Percentiles rank a stretch among this genome's conserved stretches.
Evolutionary conservation across 257 asterid species (phyloP).

Genomic region (Galeopsis tetrahit): DNA sequence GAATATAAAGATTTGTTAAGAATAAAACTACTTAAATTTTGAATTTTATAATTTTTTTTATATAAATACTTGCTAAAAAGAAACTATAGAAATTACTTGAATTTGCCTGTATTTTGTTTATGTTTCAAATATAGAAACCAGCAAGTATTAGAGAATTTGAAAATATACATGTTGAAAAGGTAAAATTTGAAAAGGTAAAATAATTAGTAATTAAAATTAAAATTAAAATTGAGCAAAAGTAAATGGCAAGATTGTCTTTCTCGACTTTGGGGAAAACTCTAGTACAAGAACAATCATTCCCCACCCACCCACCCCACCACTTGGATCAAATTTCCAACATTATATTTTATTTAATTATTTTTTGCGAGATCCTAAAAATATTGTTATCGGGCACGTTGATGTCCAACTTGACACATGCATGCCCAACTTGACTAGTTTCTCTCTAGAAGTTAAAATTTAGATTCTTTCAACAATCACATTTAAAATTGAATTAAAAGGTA

Average conservation of each 20-base stretch:
- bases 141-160: too few relatives aligned
- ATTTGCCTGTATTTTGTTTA: too few relatives aligned
- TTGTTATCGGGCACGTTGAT: conserved; percentile 1
- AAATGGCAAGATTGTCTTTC: not conserved
- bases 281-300: conserved; percentile 9
- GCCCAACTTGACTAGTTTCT: not conserved
- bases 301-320: not conserved
- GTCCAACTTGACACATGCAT: conserved; percentile 29
- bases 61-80: too few relatives aligned
- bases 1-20: too few relatives aligned
- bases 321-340: not conserved
- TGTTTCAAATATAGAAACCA: too few relatives aligned
- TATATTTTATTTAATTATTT: not conserved
- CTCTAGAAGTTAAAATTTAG: conserved; percentile 15
- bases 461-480: not conserved
- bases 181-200: not conserved
- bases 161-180: not conserved
- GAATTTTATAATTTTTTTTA: too few relatives aligned
- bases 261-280: not conserved
- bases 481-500: not conserved
- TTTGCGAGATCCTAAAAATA: conserved; percentile 1
- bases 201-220: not conserved
- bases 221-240: not conserved
- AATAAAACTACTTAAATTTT: too few relatives aligned
- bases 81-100: too few relatives aligned